Evolutionary conservation across 2,329 filamentous ascomycete genomes (phyloP).

Genomic region (Aspergillus sp.): DNA sequence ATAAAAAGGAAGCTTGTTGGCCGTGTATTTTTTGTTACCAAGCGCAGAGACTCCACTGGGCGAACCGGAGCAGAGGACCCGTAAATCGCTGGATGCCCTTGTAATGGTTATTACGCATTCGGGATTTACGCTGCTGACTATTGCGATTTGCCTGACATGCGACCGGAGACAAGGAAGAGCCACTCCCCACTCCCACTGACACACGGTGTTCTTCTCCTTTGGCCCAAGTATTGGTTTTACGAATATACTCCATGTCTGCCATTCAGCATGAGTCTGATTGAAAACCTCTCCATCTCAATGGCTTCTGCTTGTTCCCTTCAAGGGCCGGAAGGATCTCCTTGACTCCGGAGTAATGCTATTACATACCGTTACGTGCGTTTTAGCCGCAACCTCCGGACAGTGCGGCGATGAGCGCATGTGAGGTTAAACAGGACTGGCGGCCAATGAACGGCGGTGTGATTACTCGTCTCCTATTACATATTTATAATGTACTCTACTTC

Average conservation of each 20-base stretch:
- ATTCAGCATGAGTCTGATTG: not conserved
- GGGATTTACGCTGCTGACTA: slow-evolving; percentile 9
- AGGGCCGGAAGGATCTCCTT: not conserved
- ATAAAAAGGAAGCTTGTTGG: slow-evolving; percentile 33
- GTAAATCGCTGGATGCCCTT: slow-evolving; percentile 26
- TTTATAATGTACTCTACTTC: not conserved
- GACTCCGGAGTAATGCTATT: not conserved
- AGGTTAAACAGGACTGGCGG: slow-evolving; percentile 3
- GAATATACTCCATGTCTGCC: slow-evolving; percentile 1
- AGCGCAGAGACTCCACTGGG: slow-evolving; percentile 13
- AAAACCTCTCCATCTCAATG: slow-evolving; percentile 9
- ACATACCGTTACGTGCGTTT: slow-evolving; percentile 2
- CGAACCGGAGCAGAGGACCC: slow-evolving; percentile 32
- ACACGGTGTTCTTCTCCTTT: too few species aligned
- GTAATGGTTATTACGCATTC: slow-evolving; percentile 16
- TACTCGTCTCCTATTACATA: slow-evolving; percentile 5
- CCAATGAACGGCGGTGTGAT: slow-evolving; percentile 15
- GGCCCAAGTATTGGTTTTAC: slow-evolving; percentile 7
- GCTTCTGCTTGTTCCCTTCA: slow-evolving; percentile 1
- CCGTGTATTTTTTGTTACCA: slow-evolving; percentile 23
- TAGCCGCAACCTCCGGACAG: not conserved
- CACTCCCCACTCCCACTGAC: too few species aligned
- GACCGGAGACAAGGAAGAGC: slow-evolving; percentile 24
- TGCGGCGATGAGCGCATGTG: slow-evolving; percentile 12
- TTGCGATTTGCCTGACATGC: slow-evolving; percentile 7